These are phyloP conservation scores for Cenchrus americanus DNA, from an alignment of 176 grass and related monocot genomes.

Conservation along the genomic window DNA sequence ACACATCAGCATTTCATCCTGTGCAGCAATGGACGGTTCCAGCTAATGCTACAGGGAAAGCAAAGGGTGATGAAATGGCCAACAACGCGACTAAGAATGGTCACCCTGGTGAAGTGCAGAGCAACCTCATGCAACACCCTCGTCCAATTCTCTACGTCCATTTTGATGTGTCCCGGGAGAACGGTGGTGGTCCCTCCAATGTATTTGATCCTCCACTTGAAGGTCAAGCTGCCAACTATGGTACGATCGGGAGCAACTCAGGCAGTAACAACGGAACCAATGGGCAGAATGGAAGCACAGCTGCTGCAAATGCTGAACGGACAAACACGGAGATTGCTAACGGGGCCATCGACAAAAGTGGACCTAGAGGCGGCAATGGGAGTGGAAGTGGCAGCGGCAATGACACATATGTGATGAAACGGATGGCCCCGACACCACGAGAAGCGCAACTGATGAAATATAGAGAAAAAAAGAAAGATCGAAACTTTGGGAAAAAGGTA, in stretches of 20 bases:
- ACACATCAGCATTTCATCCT: conserved; percentile 74
- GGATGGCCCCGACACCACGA: conserved; percentile 6
- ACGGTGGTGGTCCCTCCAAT: conserved; percentile 57
- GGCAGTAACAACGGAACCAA: conserved; percentile 77
- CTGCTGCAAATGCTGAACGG: conserved; percentile 38
- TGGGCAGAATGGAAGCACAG: conserved; percentile 58
- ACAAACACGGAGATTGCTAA: conserved; percentile 58
- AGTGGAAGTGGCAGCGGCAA: conserved; percentile 58
- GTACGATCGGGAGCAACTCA: conserved; percentile 64
- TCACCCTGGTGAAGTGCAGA: conserved; percentile 51
- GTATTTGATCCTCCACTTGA: conserved; percentile 52
- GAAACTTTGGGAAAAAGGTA: conserved; percentile 93
- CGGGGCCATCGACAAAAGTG: conserved; percentile 44
- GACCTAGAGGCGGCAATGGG: conserved; percentile 36
- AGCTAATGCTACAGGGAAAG: conserved; percentile 40
- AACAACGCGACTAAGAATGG: conserved; percentile 34
- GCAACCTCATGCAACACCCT: conserved; percentile 56
- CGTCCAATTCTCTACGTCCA: conserved; percentile 41
- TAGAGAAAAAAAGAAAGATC: conserved; percentile 72
- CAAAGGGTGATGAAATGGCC: conserved; percentile 31
- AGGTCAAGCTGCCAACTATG: conserved; percentile 74
- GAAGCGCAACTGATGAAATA: conserved; percentile 56
- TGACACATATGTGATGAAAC: conserved; percentile 53
- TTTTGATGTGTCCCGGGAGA: conserved; percentile 19
- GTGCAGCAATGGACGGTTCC: conserved; percentile 51